Conservation (phyloP, 2,329 filamentous ascomycete species). For the Ophiostoma populinum region DNA sequence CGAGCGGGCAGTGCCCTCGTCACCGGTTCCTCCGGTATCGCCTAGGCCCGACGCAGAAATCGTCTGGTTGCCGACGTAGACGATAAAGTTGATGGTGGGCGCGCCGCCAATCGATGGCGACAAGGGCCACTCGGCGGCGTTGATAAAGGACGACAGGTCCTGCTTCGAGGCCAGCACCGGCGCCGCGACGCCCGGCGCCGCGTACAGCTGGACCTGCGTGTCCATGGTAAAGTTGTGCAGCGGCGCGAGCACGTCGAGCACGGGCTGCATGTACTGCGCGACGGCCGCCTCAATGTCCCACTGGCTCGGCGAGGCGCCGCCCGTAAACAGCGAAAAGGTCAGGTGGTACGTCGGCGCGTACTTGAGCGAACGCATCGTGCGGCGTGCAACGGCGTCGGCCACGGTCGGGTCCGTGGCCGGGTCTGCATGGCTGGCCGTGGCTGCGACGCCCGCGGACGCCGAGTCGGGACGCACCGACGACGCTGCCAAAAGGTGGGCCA, state of each 20-base stretch:
- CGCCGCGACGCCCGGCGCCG: conserved; percentile 45
- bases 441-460: neutral
- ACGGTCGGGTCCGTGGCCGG: no score
- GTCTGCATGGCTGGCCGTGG: conserved; percentile 7
- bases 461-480: conserved; percentile 31
- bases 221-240: conserved; percentile 95
- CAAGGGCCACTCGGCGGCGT: conserved; percentile 92
- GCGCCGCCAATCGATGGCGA: conserved; percentile 86
- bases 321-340: conserved; percentile 87
- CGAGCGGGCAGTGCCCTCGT: conserved; percentile 32
- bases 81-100: conserved; percentile 88
- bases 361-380: conserved; percentile 71
- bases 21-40: conserved; percentile 20
- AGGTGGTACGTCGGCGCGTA: conserved; percentile 90
- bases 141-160: conserved; percentile 86
- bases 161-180: conserved; percentile 54
- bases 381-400: conserved; percentile 42
- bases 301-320: conserved; percentile 56
- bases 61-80: conserved; percentile 70
- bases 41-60: conserved; percentile 28
- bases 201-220: conserved; percentile 90
- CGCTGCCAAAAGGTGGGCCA: conserved; percentile 54
- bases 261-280: conserved; percentile 61
- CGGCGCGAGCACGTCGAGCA: conserved; percentile 59
- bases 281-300: conserved; percentile 85